Percentiles rank a stretch among this genome's conserved stretches.
phyloP scores from a whole-genome alignment of 148 eudicot species.

The Diospyros lotus region DNA sequence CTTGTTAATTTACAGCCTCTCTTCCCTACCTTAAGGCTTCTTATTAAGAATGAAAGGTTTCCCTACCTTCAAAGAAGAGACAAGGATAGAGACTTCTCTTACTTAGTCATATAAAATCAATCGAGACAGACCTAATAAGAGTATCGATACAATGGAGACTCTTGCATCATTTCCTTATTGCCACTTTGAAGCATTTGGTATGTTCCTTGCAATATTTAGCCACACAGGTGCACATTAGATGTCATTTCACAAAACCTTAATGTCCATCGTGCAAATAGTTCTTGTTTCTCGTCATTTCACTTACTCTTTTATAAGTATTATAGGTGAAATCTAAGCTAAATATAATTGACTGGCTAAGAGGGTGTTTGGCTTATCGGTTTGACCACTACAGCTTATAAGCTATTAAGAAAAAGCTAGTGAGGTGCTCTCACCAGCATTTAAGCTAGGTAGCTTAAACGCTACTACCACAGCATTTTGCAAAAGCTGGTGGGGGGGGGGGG shows the following conservation, averaged over 20 bases:
- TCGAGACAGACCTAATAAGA: background rate
- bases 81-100: background rate
- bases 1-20: background rate
- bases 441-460: too few species aligned
- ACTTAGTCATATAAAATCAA: background rate
- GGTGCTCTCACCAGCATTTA: too few species aligned
- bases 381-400: too few species aligned
- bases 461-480: too few species aligned
- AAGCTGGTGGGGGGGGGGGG: too few species aligned
- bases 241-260: background rate
- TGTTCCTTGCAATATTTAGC: background rate
- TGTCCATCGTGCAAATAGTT: background rate
- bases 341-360: too few species aligned
- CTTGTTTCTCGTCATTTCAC: too few species aligned
- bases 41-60: too few species aligned
- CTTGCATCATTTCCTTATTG: background rate
- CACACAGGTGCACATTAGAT: background rate
- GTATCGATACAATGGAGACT: background rate
- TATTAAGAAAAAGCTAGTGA: too few species aligned
- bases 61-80: background rate
- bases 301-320: too few species aligned
- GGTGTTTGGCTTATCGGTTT: too few species aligned
- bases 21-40: background rate
- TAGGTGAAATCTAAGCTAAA: too few species aligned
- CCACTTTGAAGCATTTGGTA: background rate